phyloP scores from a whole-genome alignment of 2,329 filamentous ascomycete species.

The Colletotrichum godetiae region DNA sequence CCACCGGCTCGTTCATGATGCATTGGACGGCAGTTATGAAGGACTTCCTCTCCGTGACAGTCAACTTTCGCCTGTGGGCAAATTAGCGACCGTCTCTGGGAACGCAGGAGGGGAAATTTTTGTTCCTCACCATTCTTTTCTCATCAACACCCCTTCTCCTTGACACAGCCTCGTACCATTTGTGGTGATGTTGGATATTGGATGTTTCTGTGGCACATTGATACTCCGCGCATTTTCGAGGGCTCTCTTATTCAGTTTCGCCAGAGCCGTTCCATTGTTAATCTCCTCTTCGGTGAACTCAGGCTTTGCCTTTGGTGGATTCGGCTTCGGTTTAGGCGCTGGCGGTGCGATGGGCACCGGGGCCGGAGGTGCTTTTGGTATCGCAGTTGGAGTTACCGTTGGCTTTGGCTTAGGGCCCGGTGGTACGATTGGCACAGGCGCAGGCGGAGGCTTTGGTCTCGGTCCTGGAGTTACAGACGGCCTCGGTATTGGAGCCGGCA shows the following conservation, averaged over 20 bases:
- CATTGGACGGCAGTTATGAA: constrained; percentile 44
- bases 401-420: not conserved
- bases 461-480: not conserved
- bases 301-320: not conserved
- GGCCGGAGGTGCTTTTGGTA: not conserved
- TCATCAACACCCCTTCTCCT: not conserved
- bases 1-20: constrained; percentile 39
- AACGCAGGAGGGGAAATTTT: not conserved
- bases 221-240: not conserved
- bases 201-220: not conserved
- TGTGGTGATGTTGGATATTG: not conserved
- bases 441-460: not conserved
- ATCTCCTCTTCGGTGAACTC: constrained; percentile 20
- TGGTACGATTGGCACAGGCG: not conserved
- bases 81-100: not conserved
- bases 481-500: not conserved
- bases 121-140: constrained; percentile 21
- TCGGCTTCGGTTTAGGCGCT: not conserved
- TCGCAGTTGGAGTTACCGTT: not conserved
- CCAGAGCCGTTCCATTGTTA: constrained; percentile 18
- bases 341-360: not conserved
- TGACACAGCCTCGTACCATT: not conserved
- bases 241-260: constrained; percentile 1
- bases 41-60: constrained; percentile 36
- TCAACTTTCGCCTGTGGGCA: constrained; percentile 36